A percentile compares a stretch with the other conserved stretches of the same genome.
phyloP scores from a whole-genome alignment of 2,329 filamentous ascomycete genomes.

The Seiridium unicorne region DNA sequence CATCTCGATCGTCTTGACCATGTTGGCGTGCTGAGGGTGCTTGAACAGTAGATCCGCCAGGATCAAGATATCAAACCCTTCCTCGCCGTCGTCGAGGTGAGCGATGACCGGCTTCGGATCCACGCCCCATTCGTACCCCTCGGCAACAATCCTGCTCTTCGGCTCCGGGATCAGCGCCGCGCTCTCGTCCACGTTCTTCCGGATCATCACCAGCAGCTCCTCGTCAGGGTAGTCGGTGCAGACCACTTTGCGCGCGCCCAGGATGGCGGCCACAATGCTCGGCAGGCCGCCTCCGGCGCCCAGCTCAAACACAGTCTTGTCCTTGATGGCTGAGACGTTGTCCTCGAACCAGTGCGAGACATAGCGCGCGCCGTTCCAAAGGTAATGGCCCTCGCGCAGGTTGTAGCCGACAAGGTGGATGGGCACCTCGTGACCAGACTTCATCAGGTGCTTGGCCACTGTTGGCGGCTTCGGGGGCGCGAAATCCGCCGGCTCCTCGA shows the following conservation, averaged over 20 bases:
- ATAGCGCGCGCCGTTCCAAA: slow-evolving; percentile 87
- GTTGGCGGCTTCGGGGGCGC: slow-evolving; percentile 76
- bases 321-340: slow-evolving; percentile 60
- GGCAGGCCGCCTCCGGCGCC: slow-evolving; percentile 87
- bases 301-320: slow-evolving; percentile 78
- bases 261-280: slow-evolving; percentile 71
- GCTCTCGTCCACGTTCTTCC: slow-evolving; percentile 65
- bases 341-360: slow-evolving; percentile 77
- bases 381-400: slow-evolving; percentile 83
- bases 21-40: slow-evolving; percentile 79
- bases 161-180: slow-evolving; percentile 38
- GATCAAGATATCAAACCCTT: slow-evolving; percentile 76
- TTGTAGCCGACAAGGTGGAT: slow-evolving; percentile 83
- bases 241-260: slow-evolving; percentile 70
- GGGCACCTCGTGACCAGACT: slow-evolving; percentile 61
- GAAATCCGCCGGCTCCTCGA: slow-evolving; percentile 78
- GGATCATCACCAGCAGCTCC: slow-evolving; percentile 78
- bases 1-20: slow-evolving; percentile 68
- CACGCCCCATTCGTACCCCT: slow-evolving; percentile 84
- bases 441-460: slow-evolving; percentile 70
- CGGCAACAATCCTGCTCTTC: slow-evolving; percentile 45
- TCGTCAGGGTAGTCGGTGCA: slow-evolving; percentile 87
- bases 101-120: slow-evolving; percentile 57
- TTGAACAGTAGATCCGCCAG: slow-evolving; percentile 90
- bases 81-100: slow-evolving; percentile 42